phyloP scores from a whole-genome alignment of 2,329 filamentous ascomycete species.

The Rutstroemia sp. region DNA sequence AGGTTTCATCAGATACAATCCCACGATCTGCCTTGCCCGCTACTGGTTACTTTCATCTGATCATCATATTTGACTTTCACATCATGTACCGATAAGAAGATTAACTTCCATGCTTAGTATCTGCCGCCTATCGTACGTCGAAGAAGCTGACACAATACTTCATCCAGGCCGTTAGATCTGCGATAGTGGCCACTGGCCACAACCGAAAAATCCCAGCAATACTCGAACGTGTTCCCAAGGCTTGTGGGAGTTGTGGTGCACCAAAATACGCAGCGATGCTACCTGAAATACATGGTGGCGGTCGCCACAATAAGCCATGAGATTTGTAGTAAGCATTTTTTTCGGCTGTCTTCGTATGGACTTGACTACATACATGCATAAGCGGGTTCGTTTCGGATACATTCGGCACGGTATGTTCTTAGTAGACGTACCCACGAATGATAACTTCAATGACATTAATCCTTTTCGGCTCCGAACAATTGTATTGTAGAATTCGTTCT shows the following conservation, averaged over 20 bases:
- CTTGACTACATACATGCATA: not conserved
- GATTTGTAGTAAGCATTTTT: not conserved
- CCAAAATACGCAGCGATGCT: not conserved
- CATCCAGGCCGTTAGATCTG: no score
- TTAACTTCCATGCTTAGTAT: no score
- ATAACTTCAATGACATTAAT: not conserved
- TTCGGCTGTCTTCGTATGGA: not conserved
- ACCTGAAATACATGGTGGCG: constrained; percentile 4
- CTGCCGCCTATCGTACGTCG: no score
- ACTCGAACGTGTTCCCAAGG: not conserved
- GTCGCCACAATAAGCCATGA: not conserved
- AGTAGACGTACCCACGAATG: not conserved
- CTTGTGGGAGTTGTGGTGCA: not conserved
- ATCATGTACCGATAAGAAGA: no score
- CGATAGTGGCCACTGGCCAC: no score
- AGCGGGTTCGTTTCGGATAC: not conserved
- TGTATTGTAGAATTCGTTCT: no score
- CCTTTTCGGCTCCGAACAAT: not conserved
- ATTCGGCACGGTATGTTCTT: not conserved
- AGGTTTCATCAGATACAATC: not conserved
- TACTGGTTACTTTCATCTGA: not conserved
- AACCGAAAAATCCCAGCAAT: not conserved
- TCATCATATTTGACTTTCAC: not conserved
- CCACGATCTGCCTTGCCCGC: not conserved
- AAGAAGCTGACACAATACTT: no score